Conservation (phyloP, 163 green algal genomes). For the Coccomyxa subellipsoidea region DNA sequence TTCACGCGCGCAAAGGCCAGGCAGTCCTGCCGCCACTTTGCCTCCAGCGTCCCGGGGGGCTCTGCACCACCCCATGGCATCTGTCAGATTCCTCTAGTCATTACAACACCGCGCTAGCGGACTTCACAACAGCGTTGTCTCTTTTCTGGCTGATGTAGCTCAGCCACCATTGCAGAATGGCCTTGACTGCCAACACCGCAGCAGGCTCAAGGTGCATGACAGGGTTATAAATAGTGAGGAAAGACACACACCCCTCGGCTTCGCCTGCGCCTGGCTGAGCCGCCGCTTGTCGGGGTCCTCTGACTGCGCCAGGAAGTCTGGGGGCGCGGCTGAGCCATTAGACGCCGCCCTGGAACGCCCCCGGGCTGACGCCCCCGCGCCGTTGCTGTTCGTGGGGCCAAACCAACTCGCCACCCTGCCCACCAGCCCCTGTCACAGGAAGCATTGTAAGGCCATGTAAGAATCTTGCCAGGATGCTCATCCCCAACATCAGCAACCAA, state of each 20-base stretch:
- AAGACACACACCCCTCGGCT: neutral
- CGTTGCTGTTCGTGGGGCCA: neutral
- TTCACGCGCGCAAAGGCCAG: slow-evolving; percentile 9
- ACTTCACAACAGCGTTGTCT: no score
- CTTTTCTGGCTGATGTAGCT: no score
- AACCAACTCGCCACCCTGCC: neutral
- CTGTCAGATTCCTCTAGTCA: neutral
- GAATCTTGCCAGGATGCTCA: no score
- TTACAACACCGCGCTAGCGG: no score
- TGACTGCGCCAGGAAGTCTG: slow-evolving; percentile 11
- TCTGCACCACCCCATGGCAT: neutral
- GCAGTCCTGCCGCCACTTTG: slow-evolving; percentile 22
- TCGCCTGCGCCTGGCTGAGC: neutral
- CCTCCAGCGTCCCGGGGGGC: neutral
- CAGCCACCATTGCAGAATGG: no score
- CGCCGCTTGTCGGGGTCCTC: slow-evolving; percentile 22
- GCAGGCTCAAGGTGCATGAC: neutral
- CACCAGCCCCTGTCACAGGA: neutral
- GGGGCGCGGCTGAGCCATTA: neutral
- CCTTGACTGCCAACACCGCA: neutral
- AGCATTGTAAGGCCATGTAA: no score
- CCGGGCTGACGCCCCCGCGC: neutral
- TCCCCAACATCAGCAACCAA: no score
- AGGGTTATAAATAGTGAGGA: neutral
- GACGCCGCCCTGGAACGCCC: neutral